Conservation (phyloP, 352 stramenopile species). For the Phytophthora tubulina region DNA sequence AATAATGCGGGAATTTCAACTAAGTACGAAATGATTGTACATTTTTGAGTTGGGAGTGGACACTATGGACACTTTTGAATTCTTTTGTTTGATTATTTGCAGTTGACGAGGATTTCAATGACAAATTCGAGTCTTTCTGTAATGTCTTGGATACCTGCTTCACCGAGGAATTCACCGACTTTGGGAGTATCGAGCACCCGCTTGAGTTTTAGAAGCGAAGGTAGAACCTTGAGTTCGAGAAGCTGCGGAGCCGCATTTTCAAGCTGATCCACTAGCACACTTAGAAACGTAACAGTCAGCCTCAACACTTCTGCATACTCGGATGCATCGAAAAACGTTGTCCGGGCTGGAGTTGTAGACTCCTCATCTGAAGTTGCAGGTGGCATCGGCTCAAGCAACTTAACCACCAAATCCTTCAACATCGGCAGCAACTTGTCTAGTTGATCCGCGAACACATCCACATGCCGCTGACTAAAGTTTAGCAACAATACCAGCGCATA, state of each 20-base stretch:
- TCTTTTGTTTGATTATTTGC: constrained; percentile 23
- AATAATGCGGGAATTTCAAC: constrained; percentile 3
- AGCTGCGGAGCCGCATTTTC: constrained; percentile 41
- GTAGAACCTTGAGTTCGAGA: constrained; percentile 53
- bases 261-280: constrained; percentile 58
- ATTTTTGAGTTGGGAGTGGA: too few species aligned
- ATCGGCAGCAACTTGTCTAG: constrained; percentile 44
- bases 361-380: constrained; percentile 17
- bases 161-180: constrained; percentile 26
- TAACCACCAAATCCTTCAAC: constrained; percentile 47
- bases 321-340: constrained; percentile 28
- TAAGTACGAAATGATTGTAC: constrained; percentile 29
- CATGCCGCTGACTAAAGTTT: constrained; percentile 75
- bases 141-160: constrained; percentile 39
- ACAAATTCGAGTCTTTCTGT: constrained; percentile 47
- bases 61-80: neutral
- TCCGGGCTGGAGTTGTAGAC: neutral
- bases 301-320: constrained; percentile 73
- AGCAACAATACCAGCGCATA: constrained; percentile 81
- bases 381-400: constrained; percentile 35
- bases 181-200: constrained; percentile 36
- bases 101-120: constrained; percentile 40
- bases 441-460: constrained; percentile 41
- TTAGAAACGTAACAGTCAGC: constrained; percentile 61
- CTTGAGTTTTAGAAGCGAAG: constrained; percentile 46